A percentile compares a stretch with the other conserved stretches of the same genome.
Conservation (phyloP, 164 flowering plant genomes). For the Brasenia schreberi region DNA sequence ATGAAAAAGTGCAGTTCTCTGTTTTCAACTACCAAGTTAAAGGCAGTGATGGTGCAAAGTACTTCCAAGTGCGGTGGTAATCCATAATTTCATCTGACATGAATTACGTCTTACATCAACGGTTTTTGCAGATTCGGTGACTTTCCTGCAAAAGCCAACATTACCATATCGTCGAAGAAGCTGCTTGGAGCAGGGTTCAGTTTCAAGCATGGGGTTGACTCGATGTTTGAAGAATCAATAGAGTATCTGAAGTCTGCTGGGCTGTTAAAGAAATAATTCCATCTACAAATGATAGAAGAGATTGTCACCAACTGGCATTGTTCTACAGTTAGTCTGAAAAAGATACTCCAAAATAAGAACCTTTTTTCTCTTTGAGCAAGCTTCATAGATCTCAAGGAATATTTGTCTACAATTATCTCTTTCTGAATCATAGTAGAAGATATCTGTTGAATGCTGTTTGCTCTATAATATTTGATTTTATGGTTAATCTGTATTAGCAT, state of each 20-base stretch:
- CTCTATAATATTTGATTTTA: too few relatives aligned
- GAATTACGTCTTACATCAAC: neutral
- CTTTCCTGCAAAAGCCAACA: constrained; percentile 47
- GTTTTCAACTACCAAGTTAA: too few relatives aligned
- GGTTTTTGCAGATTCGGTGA: constrained; percentile 49
- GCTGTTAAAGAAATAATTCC: constrained; percentile 7
- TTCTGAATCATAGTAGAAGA: too few relatives aligned
- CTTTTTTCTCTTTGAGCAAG: too few relatives aligned
- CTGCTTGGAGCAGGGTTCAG: constrained; percentile 58
- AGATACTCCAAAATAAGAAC: neutral
- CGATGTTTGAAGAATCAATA: constrained; percentile 44
- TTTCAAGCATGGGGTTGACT: constrained; percentile 57
- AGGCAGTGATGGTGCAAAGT: too few relatives aligned
- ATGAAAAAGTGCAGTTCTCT: neutral
- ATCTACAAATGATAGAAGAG: constrained; percentile 12
- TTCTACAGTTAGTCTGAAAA: neutral
- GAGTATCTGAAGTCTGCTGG: constrained; percentile 47
- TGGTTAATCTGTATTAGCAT: too few relatives aligned
- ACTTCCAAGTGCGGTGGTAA: neutral
- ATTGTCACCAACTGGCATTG: neutral
- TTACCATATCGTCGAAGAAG: constrained; percentile 48
- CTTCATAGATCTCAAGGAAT: neutral
- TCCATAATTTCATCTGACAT: neutral
- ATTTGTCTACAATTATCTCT: too few relatives aligned
- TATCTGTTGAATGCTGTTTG: too few relatives aligned